Evolutionary conservation across 1,139 yeast genomes (phyloP).

Genomic region (Kodamaea arcana): DNA sequence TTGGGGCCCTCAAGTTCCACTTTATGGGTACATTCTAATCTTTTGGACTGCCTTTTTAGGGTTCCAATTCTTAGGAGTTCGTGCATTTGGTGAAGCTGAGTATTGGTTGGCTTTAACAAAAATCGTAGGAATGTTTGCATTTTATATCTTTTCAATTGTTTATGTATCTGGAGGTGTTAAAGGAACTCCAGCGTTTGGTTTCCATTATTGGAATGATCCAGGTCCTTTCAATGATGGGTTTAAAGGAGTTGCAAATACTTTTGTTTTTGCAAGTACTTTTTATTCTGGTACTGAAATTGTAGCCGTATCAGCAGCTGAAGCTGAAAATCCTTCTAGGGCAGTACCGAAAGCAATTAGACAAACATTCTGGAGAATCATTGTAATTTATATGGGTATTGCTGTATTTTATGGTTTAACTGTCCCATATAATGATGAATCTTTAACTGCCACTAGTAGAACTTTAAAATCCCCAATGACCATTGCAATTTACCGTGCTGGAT

Average conservation of each 20-base stretch:
- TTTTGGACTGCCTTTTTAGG: constrained; percentile 52
- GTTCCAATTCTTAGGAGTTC: constrained; percentile 55
- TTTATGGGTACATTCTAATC: constrained; percentile 54
- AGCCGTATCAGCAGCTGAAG: constrained; percentile 54
- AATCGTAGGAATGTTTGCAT: constrained; percentile 52
- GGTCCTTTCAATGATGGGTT: constrained; percentile 35
- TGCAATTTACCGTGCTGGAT: constrained; percentile 45
- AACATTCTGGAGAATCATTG: constrained; percentile 49
- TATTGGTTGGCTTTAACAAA: constrained; percentile 60
- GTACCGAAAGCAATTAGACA: constrained; percentile 59
- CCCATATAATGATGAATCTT: constrained; percentile 44
- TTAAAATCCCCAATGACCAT: constrained; percentile 43
- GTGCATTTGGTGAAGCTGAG: constrained; percentile 64
- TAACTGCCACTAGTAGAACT: constrained; percentile 21
- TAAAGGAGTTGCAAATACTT: constrained; percentile 61
- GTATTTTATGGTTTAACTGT: constrained; percentile 53
- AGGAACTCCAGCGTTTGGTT: constrained; percentile 49
- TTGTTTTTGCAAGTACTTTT: constrained; percentile 64
- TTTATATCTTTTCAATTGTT: constrained; percentile 54
- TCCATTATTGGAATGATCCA: constrained; percentile 50
- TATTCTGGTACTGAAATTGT: constrained; percentile 58
- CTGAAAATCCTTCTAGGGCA: constrained; percentile 52
- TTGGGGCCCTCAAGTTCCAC: constrained; percentile 61
- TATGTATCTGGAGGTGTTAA: constrained; percentile 67
- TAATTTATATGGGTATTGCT: constrained; percentile 54